These are phyloP conservation scores for Pyrenopolyporus hunteri DNA, from an alignment of 495 filamentous ascomycete genomes.

Conservation along the genomic window DNA sequence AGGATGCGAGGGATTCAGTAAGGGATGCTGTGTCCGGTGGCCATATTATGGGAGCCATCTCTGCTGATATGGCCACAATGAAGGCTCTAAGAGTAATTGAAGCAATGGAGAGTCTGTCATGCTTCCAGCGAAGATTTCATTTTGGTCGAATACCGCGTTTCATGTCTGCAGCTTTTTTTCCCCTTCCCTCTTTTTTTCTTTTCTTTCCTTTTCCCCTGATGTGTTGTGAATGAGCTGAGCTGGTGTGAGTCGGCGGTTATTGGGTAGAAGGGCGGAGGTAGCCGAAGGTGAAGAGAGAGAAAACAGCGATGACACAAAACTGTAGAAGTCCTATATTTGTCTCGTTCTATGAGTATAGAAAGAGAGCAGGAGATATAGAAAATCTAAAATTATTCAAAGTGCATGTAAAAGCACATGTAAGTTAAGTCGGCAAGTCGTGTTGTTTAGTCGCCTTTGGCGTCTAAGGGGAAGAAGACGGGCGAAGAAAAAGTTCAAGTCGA, in stretches of 20 bases:
- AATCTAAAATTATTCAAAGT: no score
- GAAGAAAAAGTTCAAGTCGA: conserved; percentile 1
- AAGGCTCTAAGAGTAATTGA: conserved; percentile 15
- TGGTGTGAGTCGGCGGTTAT: no score
- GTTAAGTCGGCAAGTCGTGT: no score
- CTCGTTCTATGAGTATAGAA: background rate
- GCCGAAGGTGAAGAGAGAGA: no score
- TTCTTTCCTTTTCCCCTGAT: background rate
- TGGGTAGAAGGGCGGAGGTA: no score
- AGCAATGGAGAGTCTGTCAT: conserved; percentile 18
- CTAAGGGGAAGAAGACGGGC: background rate
- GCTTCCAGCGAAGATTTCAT: conserved; percentile 13
- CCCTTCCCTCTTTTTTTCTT: background rate
- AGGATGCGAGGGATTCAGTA: conserved; percentile 5
- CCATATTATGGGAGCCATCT: conserved; percentile 29
- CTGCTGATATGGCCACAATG: conserved; percentile 13
- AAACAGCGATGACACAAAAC: no score
- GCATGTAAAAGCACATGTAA: no score
- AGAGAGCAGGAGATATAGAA: no score
- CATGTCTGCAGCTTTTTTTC: background rate
- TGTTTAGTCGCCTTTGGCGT: background rate
- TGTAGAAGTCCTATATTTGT: no score
- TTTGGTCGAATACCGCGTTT: background rate
- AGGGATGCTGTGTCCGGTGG: background rate
- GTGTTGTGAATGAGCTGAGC: background rate